Percentiles rank a stretch among this genome's conserved stretches.
These are phyloP conservation scores for Fomes fomentarius DNA, from an alignment of 1,284 basidiomycete genomes.

Conservation along the genomic window DNA sequence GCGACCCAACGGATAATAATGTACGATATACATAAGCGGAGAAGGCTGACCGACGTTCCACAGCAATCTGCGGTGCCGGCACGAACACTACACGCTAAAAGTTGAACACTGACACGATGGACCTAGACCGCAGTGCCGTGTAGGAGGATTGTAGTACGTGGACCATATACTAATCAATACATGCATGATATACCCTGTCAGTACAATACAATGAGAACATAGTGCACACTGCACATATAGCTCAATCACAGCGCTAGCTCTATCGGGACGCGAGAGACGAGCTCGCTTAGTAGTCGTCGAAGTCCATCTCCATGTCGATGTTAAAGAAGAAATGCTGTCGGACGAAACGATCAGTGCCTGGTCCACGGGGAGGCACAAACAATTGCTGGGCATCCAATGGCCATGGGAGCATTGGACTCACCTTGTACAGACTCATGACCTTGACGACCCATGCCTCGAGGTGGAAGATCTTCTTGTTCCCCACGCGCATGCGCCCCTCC, in stretches of 20 bases:
- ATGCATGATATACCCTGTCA: conserved; percentile 20
- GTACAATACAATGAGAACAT: conserved; percentile 11
- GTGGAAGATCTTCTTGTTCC: conserved; percentile 95
- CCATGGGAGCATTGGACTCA: conserved; percentile 27
- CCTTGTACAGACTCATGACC: conserved; percentile 81
- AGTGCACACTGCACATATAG: too few relatives aligned
- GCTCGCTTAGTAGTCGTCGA: conserved; percentile 16
- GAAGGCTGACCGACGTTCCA: too few relatives aligned
- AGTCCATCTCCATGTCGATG: conserved; percentile 23
- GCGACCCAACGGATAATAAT: too few relatives aligned
- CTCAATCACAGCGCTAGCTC: too few relatives aligned
- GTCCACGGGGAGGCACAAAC: too few relatives aligned
- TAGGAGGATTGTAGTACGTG: neutral
- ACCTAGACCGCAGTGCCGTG: neutral
- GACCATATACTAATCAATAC: conserved; percentile 7
- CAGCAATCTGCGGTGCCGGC: too few relatives aligned
- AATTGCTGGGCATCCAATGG: too few relatives aligned
- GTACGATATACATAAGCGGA: too few relatives aligned
- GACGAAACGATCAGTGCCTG: neutral
- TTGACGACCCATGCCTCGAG: conserved; percentile 93
- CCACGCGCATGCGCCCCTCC: conserved; percentile 90
- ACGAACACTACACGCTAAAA: neutral
- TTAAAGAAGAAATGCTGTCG: conserved; percentile 22
- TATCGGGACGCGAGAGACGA: neutral
- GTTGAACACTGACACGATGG: neutral